Evolutionary conservation across 352 stramenopile species (phyloP).

Genomic region (Pythium coloratum): DNA sequence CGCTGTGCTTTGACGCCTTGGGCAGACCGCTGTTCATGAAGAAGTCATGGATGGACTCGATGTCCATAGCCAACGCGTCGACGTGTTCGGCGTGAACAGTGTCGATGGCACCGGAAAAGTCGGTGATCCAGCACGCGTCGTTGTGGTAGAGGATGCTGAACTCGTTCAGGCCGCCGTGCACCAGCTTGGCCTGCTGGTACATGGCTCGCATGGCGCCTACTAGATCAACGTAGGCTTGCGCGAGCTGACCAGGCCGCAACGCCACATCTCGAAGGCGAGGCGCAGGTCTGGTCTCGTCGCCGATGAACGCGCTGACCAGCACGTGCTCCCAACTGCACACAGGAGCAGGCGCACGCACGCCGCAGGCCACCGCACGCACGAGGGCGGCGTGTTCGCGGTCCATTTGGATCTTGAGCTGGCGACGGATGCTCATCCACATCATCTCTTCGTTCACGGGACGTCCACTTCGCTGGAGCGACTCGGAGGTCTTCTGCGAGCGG

Average conservation of each 20-base stretch:
- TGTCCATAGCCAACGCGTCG: slow-evolving; percentile 58
- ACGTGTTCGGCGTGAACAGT: slow-evolving; percentile 48
- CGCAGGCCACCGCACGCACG: slow-evolving; percentile 30
- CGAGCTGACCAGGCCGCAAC: slow-evolving; percentile 43
- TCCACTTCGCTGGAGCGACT: slow-evolving; percentile 43
- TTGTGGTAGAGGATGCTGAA: slow-evolving; percentile 78
- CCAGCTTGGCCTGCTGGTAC: slow-evolving; percentile 58
- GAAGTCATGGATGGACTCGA: slow-evolving; percentile 67
- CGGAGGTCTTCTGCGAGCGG: slow-evolving; percentile 41
- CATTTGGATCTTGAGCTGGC: slow-evolving; percentile 54
- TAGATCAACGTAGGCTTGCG: slow-evolving; percentile 39
- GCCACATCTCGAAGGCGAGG: slow-evolving; percentile 46
- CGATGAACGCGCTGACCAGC: slow-evolving; percentile 56
- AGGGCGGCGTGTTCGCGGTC: slow-evolving; percentile 55
- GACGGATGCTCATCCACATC: slow-evolving; percentile 58
- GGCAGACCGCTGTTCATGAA: slow-evolving; percentile 50
- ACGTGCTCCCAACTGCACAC: slow-evolving; percentile 53
- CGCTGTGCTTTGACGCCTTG: slow-evolving; percentile 35
- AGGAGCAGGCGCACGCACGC: slow-evolving; percentile 38
- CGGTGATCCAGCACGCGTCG: slow-evolving; percentile 76
- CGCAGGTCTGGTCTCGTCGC: slow-evolving; percentile 36
- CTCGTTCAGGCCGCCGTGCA: slow-evolving; percentile 48
- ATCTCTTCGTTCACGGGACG: slow-evolving; percentile 42
- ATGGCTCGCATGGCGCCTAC: slow-evolving; percentile 41
- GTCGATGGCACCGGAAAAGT: slow-evolving; percentile 84